phyloP scores from a whole-genome alignment of 2,329 filamentous ascomycete genomes.

The Beauveria sp. region DNA sequence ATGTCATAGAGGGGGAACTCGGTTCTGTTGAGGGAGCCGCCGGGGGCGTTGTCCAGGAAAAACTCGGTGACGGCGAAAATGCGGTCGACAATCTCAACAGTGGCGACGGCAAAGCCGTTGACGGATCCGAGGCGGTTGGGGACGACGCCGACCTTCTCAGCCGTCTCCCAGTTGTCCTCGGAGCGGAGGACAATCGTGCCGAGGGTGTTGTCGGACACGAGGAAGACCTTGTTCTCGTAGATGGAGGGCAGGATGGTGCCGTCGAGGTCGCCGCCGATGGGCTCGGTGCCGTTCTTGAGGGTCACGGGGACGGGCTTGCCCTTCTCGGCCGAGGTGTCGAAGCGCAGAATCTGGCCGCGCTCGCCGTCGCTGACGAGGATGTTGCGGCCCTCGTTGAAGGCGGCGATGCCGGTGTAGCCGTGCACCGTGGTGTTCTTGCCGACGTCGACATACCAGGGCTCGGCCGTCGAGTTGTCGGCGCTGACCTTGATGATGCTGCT shows the following conservation, averaged over 20 bases:
- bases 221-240: slow-evolving; percentile 26
- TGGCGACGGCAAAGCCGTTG: slow-evolving; percentile 13
- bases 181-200: slow-evolving; percentile 30
- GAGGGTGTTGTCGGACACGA: slow-evolving; percentile 22
- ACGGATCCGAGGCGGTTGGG: slow-evolving; percentile 14
- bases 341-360: slow-evolving; percentile 27
- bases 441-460: slow-evolving; percentile 24
- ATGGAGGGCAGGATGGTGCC: slow-evolving; percentile 26
- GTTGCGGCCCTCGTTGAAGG: slow-evolving; percentile 11
- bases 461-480: slow-evolving; percentile 19
- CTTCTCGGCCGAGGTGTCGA: slow-evolving; percentile 19
- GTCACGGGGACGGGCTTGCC: background rate
- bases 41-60: background rate
- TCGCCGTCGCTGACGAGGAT: slow-evolving; percentile 25
- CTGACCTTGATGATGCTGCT: slow-evolving; percentile 28
- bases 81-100: slow-evolving; percentile 12
- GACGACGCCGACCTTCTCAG: slow-evolving; percentile 27
- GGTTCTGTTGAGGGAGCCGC: background rate
- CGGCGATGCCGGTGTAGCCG: background rate
- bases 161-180: slow-evolving; percentile 26
- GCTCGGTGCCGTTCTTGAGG: background rate
- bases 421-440: slow-evolving; percentile 17
- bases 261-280: slow-evolving; percentile 15
- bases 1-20: background rate
- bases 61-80: background rate